These are phyloP conservation scores for Suhomyces bolitotheri DNA, from an alignment of 1,139 yeast species.

Conservation along the genomic window DNA sequence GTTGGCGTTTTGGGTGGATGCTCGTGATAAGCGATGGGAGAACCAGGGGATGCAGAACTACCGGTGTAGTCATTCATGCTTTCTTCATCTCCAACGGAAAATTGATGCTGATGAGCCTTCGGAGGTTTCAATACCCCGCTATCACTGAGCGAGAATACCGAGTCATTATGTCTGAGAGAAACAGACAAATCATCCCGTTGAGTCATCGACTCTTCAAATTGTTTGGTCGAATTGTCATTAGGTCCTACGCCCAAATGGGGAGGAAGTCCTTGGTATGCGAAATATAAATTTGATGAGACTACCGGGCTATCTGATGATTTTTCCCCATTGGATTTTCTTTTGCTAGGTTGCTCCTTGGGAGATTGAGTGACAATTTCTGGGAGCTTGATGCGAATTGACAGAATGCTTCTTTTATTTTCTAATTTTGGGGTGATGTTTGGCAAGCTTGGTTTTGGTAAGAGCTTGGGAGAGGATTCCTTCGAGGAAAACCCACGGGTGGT, in stretches of 20 bases:
- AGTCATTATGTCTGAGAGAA: slow-evolving; percentile 45
- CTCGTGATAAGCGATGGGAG: slow-evolving; percentile 4
- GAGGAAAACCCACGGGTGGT: background rate
- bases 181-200: slow-evolving; percentile 31
- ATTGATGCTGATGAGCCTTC: slow-evolving; percentile 17
- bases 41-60: slow-evolving; percentile 7
- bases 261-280: slow-evolving; percentile 57
- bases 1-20: slow-evolving; percentile 11
- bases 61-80: slow-evolving; percentile 7
- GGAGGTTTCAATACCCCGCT: slow-evolving; percentile 26
- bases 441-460: background rate
- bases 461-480: slow-evolving; percentile 1
- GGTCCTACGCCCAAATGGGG: slow-evolving; percentile 38
- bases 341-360: slow-evolving; percentile 1
- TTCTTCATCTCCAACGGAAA: slow-evolving; percentile 16
- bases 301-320: slow-evolving; percentile 26
- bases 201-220: slow-evolving; percentile 7
- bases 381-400: slow-evolving; percentile 9
- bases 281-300: slow-evolving; percentile 48
- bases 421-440: slow-evolving; percentile 9
- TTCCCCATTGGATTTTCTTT: background rate
- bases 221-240: slow-evolving; percentile 21
- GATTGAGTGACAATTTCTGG: slow-evolving; percentile 13
- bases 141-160: slow-evolving; percentile 36
- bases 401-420: slow-evolving; percentile 13